phyloP scores from a whole-genome alignment of 352 stramenopile genomes.

The Phytophthora boehmeriae region DNA sequence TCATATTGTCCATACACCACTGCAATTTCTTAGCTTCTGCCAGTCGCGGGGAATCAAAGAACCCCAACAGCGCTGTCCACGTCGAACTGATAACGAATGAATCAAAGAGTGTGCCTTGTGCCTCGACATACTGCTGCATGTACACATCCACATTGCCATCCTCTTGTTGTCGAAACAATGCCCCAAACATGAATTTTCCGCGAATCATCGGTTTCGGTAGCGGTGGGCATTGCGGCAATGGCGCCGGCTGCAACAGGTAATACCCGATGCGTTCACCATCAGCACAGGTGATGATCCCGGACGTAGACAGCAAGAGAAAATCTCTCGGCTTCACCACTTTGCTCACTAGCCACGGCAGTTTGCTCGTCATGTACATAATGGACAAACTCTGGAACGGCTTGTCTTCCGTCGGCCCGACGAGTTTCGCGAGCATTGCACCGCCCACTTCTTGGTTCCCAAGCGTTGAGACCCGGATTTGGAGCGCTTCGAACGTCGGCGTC shows the following conservation, averaged over 20 bases:
- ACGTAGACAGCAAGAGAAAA: constrained; percentile 48
- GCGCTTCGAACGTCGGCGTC: constrained; percentile 45
- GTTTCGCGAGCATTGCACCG: constrained; percentile 59
- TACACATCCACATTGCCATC: constrained; percentile 41
- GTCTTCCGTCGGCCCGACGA: constrained; percentile 41
- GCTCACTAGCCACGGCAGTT: constrained; percentile 43
- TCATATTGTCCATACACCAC: constrained; percentile 43
- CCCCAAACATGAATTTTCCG: constrained; percentile 39
- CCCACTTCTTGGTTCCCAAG: constrained; percentile 32
- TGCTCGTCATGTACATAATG: constrained; percentile 50
- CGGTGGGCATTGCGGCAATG: constrained; percentile 33
- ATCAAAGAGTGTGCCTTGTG: constrained; percentile 32
- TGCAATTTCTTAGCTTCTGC: constrained; percentile 39
- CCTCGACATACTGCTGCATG: constrained; percentile 40
- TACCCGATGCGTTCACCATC: constrained; percentile 57
- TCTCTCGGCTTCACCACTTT: constrained; percentile 50
- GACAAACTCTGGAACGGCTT: constrained; percentile 53
- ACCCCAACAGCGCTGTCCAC: constrained; percentile 32
- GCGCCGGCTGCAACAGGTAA: constrained; percentile 56
- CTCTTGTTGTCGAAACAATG: constrained; percentile 37
- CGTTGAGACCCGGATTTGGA: constrained; percentile 36
- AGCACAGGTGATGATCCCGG: constrained; percentile 39
- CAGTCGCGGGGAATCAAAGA: constrained; percentile 27
- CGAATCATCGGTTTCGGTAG: constrained; percentile 36
- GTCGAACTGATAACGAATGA: constrained; percentile 30